Conservation (phyloP, 305 asterid genomes). For the Ilex paraguariensis region DNA sequence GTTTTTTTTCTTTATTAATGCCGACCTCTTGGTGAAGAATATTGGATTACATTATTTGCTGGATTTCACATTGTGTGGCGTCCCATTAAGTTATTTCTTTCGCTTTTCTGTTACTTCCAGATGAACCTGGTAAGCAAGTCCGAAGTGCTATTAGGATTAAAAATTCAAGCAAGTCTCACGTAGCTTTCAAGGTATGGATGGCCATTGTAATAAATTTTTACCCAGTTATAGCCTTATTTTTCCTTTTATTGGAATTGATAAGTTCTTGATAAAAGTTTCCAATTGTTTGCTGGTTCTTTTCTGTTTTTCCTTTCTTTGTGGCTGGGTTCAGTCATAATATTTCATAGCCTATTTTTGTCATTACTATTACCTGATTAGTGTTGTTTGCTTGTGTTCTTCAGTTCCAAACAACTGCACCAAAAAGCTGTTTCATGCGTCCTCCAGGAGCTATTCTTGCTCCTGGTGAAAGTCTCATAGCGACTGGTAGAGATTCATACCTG, state of each 20-base stretch:
- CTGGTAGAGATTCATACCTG: slow-evolving; percentile 44
- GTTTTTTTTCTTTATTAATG: no score
- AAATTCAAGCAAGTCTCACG: slow-evolving; percentile 88
- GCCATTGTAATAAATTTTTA: no score
- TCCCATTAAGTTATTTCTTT: slow-evolving; percentile 1
- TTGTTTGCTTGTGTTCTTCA: slow-evolving; percentile 26
- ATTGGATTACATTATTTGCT: no score
- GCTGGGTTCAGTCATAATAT: slow-evolving; percentile 7
- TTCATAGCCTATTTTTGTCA: slow-evolving; percentile 1
- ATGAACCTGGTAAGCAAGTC: slow-evolving; percentile 92
- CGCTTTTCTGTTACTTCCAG: slow-evolving; percentile 30
- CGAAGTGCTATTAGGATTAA: slow-evolving; percentile 83
- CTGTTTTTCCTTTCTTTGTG: not conserved
- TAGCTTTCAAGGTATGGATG: slow-evolving; percentile 72
- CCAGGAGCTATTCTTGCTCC: slow-evolving; percentile 97
- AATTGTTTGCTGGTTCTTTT: not conserved
- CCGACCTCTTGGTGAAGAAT: no score
- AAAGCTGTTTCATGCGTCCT: slow-evolving; percentile 98
- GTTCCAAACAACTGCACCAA: slow-evolving; percentile 98
- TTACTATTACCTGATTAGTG: slow-evolving; percentile 8
- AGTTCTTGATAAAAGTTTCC: not conserved
- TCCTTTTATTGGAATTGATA: no score
- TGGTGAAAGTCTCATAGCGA: slow-evolving; percentile 83
- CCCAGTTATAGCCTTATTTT: no score
- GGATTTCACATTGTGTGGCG: no score